Percentiles rank a stretch among this genome's conserved stretches.
Conservation (phyloP, 495 filamentous ascomycete genomes). For the Thozetella sp. region DNA sequence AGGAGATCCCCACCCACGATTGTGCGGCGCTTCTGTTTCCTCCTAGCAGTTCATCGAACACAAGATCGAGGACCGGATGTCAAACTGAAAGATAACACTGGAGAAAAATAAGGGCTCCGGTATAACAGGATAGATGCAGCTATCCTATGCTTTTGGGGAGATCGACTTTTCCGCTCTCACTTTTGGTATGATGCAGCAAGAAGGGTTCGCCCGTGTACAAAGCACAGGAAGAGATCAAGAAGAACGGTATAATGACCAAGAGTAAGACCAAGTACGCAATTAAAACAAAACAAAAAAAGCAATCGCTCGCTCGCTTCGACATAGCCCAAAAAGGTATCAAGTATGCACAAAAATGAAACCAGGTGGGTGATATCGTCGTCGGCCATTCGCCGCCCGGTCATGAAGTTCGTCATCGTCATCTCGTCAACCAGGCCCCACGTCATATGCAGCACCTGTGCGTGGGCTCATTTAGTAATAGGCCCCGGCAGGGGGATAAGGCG, state of each 20-base stretch:
- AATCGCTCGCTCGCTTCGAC: constrained; percentile 25
- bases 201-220: not conserved
- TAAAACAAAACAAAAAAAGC: constrained; percentile 5
- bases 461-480: not conserved
- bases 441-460: not conserved
- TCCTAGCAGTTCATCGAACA: not conserved
- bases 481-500: constrained; percentile 13
- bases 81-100: constrained; percentile 13
- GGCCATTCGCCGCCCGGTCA: not conserved
- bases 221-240: constrained; percentile 6
- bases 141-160: constrained; percentile 7
- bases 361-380: constrained; percentile 1
- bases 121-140: constrained; percentile 3
- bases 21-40: not conserved
- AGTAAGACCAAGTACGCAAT: no score
- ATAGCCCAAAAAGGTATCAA: constrained; percentile 5
- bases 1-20: no score
- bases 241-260: not conserved
- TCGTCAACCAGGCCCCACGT: constrained; percentile 10
- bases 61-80: constrained; percentile 15
- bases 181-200: not conserved
- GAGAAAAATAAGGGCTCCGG: constrained; percentile 8
- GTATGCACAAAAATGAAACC: constrained; percentile 9
- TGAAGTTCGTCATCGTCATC: constrained; percentile 18
- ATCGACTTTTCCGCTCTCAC: constrained; percentile 9